phyloP scores from a whole-genome alignment of 768 basidiomycete genomes.

The Fistulinella prunicolor region DNA sequence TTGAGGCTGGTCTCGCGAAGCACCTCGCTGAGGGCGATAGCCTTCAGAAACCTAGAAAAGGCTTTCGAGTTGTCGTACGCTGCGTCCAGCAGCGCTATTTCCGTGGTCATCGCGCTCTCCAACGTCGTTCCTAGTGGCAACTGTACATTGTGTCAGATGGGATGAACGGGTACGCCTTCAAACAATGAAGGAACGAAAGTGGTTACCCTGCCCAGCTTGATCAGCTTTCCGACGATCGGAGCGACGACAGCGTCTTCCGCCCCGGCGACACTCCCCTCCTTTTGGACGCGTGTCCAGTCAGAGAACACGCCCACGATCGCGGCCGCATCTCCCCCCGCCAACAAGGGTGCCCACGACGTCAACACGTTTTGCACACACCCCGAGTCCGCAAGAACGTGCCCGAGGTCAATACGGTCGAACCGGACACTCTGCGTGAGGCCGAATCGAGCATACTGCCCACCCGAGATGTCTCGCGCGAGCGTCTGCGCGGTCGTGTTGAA shows the following conservation, averaged over 20 bases:
- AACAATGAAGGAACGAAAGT: not conserved
- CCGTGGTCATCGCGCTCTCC: constrained; percentile 2
- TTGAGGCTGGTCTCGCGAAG: constrained; percentile 21
- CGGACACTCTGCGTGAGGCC: constrained; percentile 25
- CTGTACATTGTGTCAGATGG: constrained; percentile 7
- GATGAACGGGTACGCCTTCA: not conserved
- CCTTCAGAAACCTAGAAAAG: constrained; percentile 34
- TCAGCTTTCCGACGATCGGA: constrained; percentile 14
- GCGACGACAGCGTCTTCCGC: constrained; percentile 12
- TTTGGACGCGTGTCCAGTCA: constrained; percentile 35
- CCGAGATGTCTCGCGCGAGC: constrained; percentile 38
- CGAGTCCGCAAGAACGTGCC: constrained; percentile 37
- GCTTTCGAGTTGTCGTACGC: constrained; percentile 42
- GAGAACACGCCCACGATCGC: constrained; percentile 41
- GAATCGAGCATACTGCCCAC: constrained; percentile 15
- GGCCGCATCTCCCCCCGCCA: constrained; percentile 29
- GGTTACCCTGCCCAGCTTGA: constrained; percentile 21
- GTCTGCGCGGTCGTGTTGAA: constrained; percentile 34
- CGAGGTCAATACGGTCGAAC: constrained; percentile 47
- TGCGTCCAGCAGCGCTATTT: constrained; percentile 11
- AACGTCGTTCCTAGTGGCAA: constrained; percentile 11
- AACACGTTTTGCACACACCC: constrained; percentile 31
- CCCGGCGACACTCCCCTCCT: constrained; percentile 8
- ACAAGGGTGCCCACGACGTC: constrained; percentile 35
- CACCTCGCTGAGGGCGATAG: constrained; percentile 18